Conservation (phyloP, 495 filamentous ascomycete genomes). For the Immersiella caudata region DNA sequence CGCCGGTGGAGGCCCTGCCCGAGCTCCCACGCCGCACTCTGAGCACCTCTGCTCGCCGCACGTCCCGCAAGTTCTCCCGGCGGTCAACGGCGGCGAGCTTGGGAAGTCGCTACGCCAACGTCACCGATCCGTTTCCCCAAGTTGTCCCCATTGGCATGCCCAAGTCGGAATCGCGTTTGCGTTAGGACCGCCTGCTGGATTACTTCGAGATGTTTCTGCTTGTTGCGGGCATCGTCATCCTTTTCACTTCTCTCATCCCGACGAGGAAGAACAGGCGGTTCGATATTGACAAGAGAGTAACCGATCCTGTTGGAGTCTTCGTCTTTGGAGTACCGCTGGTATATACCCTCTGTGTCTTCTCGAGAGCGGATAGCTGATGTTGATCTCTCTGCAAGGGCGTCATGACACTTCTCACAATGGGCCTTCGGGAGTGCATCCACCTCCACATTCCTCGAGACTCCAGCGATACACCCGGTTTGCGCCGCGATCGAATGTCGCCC, state of each 20-base stretch:
- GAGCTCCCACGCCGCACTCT: background rate
- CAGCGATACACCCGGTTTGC: background rate
- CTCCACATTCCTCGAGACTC: background rate
- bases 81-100: background rate
- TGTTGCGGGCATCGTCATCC: conserved; percentile 1
- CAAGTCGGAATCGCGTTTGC: background rate
- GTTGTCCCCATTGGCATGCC: background rate
- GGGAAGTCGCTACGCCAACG: background rate
- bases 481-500: conserved; percentile 3
- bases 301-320: background rate
- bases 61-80: background rate
- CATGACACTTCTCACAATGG: conserved; percentile 4
- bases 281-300: background rate
- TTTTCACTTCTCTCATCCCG: background rate
- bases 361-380: background rate
- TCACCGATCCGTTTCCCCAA: conserved; percentile 3
- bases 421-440: conserved; percentile 11
- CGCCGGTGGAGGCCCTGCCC: background rate
- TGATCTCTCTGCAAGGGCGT: background rate
- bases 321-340: background rate
- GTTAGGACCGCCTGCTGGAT: conserved; percentile 17
- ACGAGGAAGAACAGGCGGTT: background rate
- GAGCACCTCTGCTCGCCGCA: background rate
- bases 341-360: background rate
- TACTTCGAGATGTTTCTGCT: background rate